Evolutionary conservation across 2,329 filamentous ascomycete species (phyloP).

Genomic region (Diplodia sapinea): DNA sequence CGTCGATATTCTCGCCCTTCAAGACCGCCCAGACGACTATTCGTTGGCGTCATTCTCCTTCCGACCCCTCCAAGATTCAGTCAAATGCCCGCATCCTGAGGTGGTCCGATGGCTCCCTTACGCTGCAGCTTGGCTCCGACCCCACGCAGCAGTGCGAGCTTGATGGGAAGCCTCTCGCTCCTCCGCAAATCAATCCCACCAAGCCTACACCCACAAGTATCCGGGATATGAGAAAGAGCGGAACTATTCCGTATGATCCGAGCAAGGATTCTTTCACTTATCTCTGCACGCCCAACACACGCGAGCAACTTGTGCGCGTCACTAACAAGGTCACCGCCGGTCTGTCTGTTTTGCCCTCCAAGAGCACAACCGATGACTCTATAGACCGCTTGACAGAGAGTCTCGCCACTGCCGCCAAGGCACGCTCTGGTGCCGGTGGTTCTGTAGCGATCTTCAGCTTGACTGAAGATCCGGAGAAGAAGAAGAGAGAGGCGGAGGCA

Average conservation of each 20-base stretch:
- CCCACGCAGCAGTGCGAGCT: constrained; percentile 75
- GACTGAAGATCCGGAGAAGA: constrained; percentile 75
- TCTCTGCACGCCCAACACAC: constrained; percentile 72
- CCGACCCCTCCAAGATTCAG: constrained; percentile 68
- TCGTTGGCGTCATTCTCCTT: constrained; percentile 71
- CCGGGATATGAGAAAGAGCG: constrained; percentile 33
- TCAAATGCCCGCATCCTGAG: constrained; percentile 77
- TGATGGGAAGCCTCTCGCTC: constrained; percentile 71
- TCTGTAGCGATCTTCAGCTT: constrained; percentile 71
- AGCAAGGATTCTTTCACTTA: constrained; percentile 77
- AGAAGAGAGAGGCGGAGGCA: constrained; percentile 73
- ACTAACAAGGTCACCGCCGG: constrained; percentile 78
- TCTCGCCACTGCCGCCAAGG: constrained; percentile 68
- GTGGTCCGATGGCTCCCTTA: constrained; percentile 81
- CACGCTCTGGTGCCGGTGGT: constrained; percentile 55
- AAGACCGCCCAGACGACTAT: constrained; percentile 70
- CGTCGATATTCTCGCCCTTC: constrained; percentile 63
- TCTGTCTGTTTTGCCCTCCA: constrained; percentile 70
- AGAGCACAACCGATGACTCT: constrained; percentile 72
- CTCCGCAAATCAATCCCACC: constrained; percentile 57
- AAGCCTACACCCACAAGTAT: constrained; percentile 56
- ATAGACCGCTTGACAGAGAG: constrained; percentile 70
- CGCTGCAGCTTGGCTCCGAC: constrained; percentile 73
- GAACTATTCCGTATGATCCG: constrained; percentile 59
- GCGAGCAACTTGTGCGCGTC: constrained; percentile 71